Percentiles rank a stretch among this genome's conserved stretches.
These are phyloP conservation scores for Skeletonema grethae DNA, from an alignment of 108 stramenopile species.

Conservation along the genomic window DNA sequence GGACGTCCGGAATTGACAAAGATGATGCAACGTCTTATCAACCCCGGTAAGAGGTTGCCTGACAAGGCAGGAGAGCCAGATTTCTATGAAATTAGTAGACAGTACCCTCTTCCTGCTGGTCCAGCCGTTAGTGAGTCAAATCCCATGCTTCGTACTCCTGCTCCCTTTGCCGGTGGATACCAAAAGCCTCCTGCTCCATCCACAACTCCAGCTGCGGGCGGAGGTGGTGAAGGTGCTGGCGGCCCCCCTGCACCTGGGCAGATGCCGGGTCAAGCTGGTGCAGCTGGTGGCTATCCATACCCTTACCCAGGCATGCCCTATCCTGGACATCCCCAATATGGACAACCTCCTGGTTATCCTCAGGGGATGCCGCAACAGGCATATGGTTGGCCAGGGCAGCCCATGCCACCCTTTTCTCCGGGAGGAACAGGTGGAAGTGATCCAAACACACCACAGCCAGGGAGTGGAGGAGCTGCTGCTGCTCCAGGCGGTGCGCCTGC, in stretches of 20 bases:
- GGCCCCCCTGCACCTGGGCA: neutral
- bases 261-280: neutral
- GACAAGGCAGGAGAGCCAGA: constrained; percentile 8
- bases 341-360: constrained; percentile 2
- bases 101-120: constrained; percentile 12
- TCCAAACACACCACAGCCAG: neutral
- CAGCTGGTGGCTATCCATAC: constrained; percentile 4
- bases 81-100: constrained; percentile 28
- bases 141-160: constrained; percentile 3
- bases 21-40: constrained; percentile 28
- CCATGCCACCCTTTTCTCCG: neutral
- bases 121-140: neutral
- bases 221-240: neutral
- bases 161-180: neutral
- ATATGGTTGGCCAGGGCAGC: constrained; percentile 3
- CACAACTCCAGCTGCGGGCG: neutral
- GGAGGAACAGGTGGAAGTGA: neutral
- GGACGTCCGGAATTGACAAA: constrained; percentile 40
- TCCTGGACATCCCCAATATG: constrained; percentile 3
- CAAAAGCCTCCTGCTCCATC: neutral
- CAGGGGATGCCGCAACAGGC: neutral
- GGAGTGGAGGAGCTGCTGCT: neutral
- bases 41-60: constrained; percentile 38
- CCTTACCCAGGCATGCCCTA: neutral
- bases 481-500: neutral